Evolutionary conservation across 1,139 yeast genomes (phyloP).

Genomic region (Yamadazyma songkhlaensis): DNA sequence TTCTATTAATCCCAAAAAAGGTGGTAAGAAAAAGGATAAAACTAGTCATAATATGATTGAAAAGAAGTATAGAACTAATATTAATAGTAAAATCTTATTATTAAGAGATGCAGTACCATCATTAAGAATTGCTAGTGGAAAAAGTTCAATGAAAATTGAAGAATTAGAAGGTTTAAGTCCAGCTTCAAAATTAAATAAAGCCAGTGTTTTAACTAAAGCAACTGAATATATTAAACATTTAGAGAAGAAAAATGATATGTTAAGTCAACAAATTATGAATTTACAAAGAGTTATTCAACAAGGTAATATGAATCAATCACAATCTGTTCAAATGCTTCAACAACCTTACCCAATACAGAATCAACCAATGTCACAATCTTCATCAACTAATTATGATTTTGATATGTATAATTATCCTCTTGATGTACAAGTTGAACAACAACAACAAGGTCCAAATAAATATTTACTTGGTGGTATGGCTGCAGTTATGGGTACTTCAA

Average conservation of each 20-base stretch:
- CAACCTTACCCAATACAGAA: conserved; percentile 3
- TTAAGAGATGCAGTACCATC: conserved; percentile 76
- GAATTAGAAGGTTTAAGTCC: conserved; percentile 87
- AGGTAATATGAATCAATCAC: conserved; percentile 20
- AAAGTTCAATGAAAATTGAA: conserved; percentile 35
- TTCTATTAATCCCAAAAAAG: conserved; percentile 4
- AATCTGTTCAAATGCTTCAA: neutral
- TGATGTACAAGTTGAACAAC: conserved; percentile 2
- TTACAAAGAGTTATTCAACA: conserved; percentile 40
- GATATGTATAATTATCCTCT: conserved; percentile 2
- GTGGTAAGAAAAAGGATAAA: conserved; percentile 49
- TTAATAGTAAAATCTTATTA: conserved; percentile 68
- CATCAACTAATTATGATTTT: conserved; percentile 2
- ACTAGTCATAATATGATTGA: conserved; percentile 81
- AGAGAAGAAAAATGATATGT: conserved; percentile 61
- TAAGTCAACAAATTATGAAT: conserved; percentile 53
- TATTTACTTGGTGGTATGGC: conserved; percentile 56
- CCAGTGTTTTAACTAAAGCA: conserved; percentile 83
- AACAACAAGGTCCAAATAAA: conserved; percentile 23
- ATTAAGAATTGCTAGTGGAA: conserved; percentile 46
- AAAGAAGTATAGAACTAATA: conserved; percentile 67
- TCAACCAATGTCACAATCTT: conserved; percentile 4
- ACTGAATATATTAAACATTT: conserved; percentile 86
- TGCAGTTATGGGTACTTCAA: conserved; percentile 48
- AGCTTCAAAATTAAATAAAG: conserved; percentile 82